phyloP scores from a whole-genome alignment of 768 basidiomycete species.

The Dacryopinax primogenitus region DNA sequence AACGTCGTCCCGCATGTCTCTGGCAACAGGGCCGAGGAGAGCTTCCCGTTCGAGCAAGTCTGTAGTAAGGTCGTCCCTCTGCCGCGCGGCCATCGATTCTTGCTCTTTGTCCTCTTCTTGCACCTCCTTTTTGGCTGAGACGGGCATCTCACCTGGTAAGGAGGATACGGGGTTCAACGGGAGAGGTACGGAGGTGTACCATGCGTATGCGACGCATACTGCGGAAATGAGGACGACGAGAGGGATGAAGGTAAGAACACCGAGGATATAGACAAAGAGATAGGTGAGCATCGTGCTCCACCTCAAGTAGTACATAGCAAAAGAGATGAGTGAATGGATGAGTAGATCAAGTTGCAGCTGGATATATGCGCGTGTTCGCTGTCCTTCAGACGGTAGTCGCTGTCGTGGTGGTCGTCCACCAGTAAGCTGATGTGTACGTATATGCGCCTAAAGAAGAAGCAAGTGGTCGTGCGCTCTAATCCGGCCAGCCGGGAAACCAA shows the following conservation, averaged over 20 bases:
- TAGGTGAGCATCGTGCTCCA: constrained; percentile 28
- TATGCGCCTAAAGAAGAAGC: background rate
- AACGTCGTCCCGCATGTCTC: constrained; percentile 8
- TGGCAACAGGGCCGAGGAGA: background rate
- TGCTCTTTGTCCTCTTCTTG: constrained; percentile 21
- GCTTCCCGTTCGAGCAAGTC: background rate
- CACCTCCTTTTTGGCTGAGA: constrained; percentile 29
- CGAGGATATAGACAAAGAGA: constrained; percentile 74
- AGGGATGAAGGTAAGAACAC: constrained; percentile 82
- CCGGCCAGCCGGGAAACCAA: background rate
- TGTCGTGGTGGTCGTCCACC: background rate
- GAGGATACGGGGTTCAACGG: constrained; percentile 37
- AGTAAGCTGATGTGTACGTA: background rate
- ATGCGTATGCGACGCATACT: constrained; percentile 42
- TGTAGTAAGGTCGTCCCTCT: background rate
- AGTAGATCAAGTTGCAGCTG: too few relatives aligned
- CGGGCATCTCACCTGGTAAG: constrained; percentile 28
- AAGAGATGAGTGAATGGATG: too few relatives aligned
- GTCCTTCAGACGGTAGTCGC: background rate
- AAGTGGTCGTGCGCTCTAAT: background rate
- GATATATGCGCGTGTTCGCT: too few relatives aligned
- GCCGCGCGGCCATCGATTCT: constrained; percentile 23
- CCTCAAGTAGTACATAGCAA: background rate
- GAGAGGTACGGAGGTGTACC: constrained; percentile 81
- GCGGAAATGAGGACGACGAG: constrained; percentile 55